These are phyloP conservation scores for Xerocomus potaroensis DNA, from an alignment of 768 basidiomycete species.

Conservation along the genomic window DNA sequence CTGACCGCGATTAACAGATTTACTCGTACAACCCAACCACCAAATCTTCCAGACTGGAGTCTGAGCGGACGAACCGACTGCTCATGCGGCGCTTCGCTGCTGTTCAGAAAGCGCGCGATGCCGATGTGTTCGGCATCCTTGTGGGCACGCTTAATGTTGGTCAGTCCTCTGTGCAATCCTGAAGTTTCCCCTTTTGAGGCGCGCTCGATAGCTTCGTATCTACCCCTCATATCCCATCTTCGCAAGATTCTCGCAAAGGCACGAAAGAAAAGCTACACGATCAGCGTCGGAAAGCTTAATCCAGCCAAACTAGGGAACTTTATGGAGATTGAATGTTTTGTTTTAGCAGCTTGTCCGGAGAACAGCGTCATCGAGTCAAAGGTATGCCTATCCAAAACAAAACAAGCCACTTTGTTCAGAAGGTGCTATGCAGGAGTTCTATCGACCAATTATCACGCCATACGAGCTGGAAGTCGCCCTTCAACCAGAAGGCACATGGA, in stretches of 20 bases:
- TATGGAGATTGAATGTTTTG: conserved; percentile 92
- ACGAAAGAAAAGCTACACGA: conserved; percentile 89
- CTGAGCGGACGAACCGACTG: conserved; percentile 67
- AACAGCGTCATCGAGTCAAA: conserved; percentile 79
- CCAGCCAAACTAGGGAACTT: conserved; percentile 96
- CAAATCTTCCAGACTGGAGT: conserved; percentile 49
- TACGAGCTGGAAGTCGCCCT: conserved; percentile 86
- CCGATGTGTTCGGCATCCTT: conserved; percentile 93
- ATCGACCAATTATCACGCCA: conserved; percentile 88
- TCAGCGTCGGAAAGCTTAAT: conserved; percentile 92
- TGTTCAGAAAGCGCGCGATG: conserved; percentile 84
- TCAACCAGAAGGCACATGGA: conserved; percentile 65
- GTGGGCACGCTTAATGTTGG: conserved; percentile 92
- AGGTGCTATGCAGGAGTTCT: conserved; percentile 64
- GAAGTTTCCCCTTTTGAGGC: neutral
- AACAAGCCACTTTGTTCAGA: neutral
- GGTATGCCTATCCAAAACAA: conserved; percentile 28
- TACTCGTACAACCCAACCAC: conserved; percentile 69
- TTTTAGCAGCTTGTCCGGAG: conserved; percentile 92
- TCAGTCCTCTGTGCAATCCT: conserved; percentile 31
- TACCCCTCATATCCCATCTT: conserved; percentile 81
- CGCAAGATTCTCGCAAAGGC: conserved; percentile 60
- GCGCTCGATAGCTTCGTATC: conserved; percentile 61
- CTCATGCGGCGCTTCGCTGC: conserved; percentile 87
- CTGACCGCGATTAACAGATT: conserved; percentile 43